Base-by-base conservation (phyloP, 2,329 filamentous ascomycete genomes). In the Pseudonectria foliicola region DNA sequence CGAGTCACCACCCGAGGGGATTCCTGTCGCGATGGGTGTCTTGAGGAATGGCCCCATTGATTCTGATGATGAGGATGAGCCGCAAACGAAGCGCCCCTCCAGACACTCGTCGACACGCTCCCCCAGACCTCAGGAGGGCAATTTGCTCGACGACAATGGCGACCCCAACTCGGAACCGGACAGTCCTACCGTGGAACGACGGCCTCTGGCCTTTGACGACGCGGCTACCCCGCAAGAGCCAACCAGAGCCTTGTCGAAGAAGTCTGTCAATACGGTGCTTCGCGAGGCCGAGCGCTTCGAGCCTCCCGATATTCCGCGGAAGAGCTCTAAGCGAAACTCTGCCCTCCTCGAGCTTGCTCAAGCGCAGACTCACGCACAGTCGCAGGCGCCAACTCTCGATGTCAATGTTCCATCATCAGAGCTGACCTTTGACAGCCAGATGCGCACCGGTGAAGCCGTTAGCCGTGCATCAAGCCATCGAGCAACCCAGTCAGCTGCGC, bases 321-420 rank as follows among this genome's bases (percentile, higher is more conserved):
- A 82, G 60, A 87, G 81, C 54, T 88, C 84, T 1, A 79, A 78
- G 53, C 71, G 81, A 39, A 61, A 71, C 39, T 77, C 74, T 3
- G 62, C 57, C 27, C 53, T 49, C 27, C 46, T 48, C 31, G 49
- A 44, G 21, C 40, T 38, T 31, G 35, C 48, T 21, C 57, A 55
- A n/a, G 50, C 61, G 15, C 53, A 44, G 35, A 46, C 49, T 21
- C 55, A 55, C 10, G 50, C 61, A 15, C 53, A 44, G 35, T 46
- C 49, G 18, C 55, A 55, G 10, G 46, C 57, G 14, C 55, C 61
- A 7, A 62, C 64, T 14, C 52, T 66, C 27, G 61, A 58, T 34
- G 25, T 61, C n/a, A 38, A 44, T 13, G 44, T 50, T 40, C 48
- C 45, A 15, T 46, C 46, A 3, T 48, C 50, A 7, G 39, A 35